Percentiles rank a stretch among this genome's conserved stretches.
Conservation (phyloP, 2,329 filamentous ascomycete genomes). For the Hyphodiscus sp. region DNA sequence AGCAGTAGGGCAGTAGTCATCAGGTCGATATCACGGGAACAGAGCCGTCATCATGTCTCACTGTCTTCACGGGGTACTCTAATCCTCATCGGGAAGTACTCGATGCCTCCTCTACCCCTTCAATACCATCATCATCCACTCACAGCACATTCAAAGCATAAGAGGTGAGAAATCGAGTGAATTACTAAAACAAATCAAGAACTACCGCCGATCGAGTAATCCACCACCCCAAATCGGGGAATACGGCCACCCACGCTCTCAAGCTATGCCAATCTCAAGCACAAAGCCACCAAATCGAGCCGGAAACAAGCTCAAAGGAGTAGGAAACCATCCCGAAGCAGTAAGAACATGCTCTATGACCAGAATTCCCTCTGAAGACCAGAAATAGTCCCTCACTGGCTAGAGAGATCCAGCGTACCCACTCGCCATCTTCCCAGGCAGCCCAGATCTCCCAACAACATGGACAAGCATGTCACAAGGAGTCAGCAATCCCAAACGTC, state of each 20-base stretch:
- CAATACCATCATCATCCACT: background rate
- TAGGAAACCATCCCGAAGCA: background rate
- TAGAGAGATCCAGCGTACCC: background rate
- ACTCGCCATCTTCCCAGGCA: background rate
- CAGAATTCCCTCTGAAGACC: background rate
- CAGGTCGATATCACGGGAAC: too few relatives aligned
- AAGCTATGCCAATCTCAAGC: background rate
- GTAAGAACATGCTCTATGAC: background rate
- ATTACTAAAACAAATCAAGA: background rate
- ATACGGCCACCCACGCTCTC: background rate
- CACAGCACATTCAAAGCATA: background rate
- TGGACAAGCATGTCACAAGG: too few relatives aligned
- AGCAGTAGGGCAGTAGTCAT: too few relatives aligned
- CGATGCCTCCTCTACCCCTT: background rate
- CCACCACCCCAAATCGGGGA: background rate
- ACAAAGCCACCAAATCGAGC: background rate
- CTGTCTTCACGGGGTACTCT: background rate
- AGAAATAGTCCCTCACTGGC: too few relatives aligned
- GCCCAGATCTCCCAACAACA: too few relatives aligned
- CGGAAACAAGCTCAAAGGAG: background rate
- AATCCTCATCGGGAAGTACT: background rate
- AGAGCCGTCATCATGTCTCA: background rate
- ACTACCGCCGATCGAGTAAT: background rate
- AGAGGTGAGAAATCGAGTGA: background rate
- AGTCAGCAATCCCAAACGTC: background rate